Percentiles rank a stretch among this genome's conserved stretches.
phyloP scores from a whole-genome alignment of 805 yeast genomes.

The Metschnikowia santaceciliae region DNA sequence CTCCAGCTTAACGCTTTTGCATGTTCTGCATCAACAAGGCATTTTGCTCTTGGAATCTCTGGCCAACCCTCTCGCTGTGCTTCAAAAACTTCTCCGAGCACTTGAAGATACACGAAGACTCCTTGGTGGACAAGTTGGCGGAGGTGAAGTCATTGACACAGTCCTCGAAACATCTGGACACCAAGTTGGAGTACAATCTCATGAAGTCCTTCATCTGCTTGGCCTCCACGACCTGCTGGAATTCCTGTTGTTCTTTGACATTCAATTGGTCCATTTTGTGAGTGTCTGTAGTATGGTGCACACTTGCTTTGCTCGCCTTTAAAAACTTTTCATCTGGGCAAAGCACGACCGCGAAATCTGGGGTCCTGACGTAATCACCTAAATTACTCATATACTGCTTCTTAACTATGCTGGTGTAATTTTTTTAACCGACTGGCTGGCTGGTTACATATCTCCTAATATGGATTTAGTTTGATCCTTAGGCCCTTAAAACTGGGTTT shows the following conservation, averaged over 20 bases:
- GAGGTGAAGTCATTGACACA: slow-evolving; percentile 99
- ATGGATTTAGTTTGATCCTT: too few relatives aligned
- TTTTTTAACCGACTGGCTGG: too few relatives aligned
- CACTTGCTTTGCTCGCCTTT: slow-evolving; percentile 7
- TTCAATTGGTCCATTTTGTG: slow-evolving; percentile 85
- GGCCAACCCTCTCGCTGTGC: slow-evolving; percentile 97
- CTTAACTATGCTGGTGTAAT: too few relatives aligned
- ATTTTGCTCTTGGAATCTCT: slow-evolving; percentile 97
- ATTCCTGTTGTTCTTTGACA: slow-evolving; percentile 93
- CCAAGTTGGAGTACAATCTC: slow-evolving; percentile 91
- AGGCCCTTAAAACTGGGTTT: too few relatives aligned
- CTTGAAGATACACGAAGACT: slow-evolving; percentile 77
- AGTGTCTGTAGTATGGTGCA: neutral
- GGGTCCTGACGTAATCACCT: neutral
- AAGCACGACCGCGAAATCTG: slow-evolving; percentile 10
- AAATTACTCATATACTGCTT: too few relatives aligned
- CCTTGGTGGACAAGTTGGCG: slow-evolving; percentile 77
- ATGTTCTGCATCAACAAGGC: slow-evolving; percentile 72
- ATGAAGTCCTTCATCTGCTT: slow-evolving; percentile 99
- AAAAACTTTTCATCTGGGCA: slow-evolving; percentile 16
- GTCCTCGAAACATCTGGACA: slow-evolving; percentile 94
- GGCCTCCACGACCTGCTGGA: slow-evolving; percentile 91
- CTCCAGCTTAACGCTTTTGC: slow-evolving; percentile 18
- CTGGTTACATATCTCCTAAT: too few relatives aligned
- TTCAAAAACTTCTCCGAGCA: slow-evolving; percentile 97